A percentile compares a stretch with the other conserved stretches of the same genome.
phyloP scores from a whole-genome alignment of 1,139 yeast genomes.

The Sugiyamaella castrensis region DNA sequence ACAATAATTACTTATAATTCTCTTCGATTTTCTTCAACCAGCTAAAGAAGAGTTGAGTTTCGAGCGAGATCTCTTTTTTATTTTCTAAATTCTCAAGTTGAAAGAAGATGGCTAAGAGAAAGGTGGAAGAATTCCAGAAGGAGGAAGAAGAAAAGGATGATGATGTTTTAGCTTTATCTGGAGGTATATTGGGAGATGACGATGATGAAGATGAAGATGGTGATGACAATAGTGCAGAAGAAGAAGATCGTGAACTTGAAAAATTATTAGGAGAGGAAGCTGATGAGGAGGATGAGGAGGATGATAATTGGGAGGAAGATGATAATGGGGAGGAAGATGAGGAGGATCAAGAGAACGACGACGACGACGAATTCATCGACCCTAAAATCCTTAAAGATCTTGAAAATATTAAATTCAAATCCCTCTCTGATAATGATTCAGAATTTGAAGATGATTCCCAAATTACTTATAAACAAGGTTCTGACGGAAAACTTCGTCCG shows the following conservation, averaged over 20 bases:
- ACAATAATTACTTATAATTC: no score
- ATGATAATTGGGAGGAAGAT: no score
- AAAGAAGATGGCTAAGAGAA: constrained; percentile 23
- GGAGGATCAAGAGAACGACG: constrained; percentile 30
- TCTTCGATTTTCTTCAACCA: no score
- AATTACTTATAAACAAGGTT: constrained; percentile 39
- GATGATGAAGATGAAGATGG: constrained; percentile 19
- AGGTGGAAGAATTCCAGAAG: constrained; percentile 19
- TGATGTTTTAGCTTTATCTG: constrained; percentile 20
- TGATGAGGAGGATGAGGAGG: constrained; percentile 25
- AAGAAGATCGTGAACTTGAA: constrained; percentile 27
- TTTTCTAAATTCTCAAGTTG: no score
- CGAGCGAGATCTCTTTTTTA: no score
- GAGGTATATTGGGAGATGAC: no score
- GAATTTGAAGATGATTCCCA: constrained; percentile 28
- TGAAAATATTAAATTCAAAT: constrained; percentile 22
- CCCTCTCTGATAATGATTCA: constrained; percentile 21
- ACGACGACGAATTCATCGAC: constrained; percentile 24
- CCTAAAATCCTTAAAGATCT: constrained; percentile 22
- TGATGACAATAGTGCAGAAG: constrained; percentile 24
- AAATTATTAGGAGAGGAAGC: constrained; percentile 23
- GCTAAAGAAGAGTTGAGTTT: no score
- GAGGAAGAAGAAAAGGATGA: constrained; percentile 21
- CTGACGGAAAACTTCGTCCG: constrained; percentile 77
- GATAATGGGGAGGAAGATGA: constrained; percentile 24